Evolutionary conservation across 2,329 filamentous ascomycete species (phyloP), one percentile per base, ranked within the genome.

Genomic region (Nannizziopsis arthrosporioides): DNA sequence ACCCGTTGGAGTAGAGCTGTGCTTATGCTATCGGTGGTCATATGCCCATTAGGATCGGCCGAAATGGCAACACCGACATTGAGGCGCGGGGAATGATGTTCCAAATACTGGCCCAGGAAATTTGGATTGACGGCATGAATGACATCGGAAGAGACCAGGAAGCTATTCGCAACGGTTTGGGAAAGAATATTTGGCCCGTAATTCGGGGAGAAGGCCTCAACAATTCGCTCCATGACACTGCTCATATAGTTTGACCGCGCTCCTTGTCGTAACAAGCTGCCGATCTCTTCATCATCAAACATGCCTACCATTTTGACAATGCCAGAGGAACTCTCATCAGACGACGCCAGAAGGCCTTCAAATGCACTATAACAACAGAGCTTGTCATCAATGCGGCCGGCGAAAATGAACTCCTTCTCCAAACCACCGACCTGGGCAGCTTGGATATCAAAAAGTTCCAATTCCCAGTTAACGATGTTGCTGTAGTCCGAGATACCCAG

Each of bases 261-360:
- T 52, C 92, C 92, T 69, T 96, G 90, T 48, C 90, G 84, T 44
- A 95, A 78, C 7, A 87, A 74, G 19, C 85, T 93, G 52, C 92
- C 92, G 52, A 98, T 94, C 66, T 98, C 92, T 66, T 98, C 92
- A 59, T 95, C 85, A 62, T 96, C 92, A 61, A 96, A 96, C 58
- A 95, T 81, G n/a, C 84, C 88, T 32, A 92, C 85, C 48, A 95
- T 74, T 68, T 93, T 93, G 66, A 96, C 80, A 47, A 82, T 77
- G n/a, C 81, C 65, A 1, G 71, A 62, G 35, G 69, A 71, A 8
- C 74, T 60, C 15, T 66, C 55, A 22, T 73, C 68, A 10, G 77
- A 71, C 14, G 82, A 79, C 43, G 82, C 80, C 22, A 95, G 73
- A 0, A 98, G 80, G 2, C 80, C 89, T 65, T 89, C 81, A 45